A percentile compares a stretch with the other conserved stretches of the same genome.
Conservation (phyloP, 73 alveolate genomes). For the Stentor roeselii region DNA sequence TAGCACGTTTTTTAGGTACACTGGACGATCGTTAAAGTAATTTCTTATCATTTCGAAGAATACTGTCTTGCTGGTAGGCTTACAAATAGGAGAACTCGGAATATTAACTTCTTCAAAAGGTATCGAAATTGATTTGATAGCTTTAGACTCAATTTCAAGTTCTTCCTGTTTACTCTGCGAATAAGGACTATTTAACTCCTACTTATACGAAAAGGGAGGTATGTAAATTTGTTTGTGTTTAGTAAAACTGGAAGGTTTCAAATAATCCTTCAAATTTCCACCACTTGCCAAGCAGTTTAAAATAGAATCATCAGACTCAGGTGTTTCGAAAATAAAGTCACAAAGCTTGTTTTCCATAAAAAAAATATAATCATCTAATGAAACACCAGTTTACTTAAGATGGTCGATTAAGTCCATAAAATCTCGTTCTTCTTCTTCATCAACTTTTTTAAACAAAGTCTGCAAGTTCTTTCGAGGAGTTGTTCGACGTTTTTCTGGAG, state of each 20-base stretch:
- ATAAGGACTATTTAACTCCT: not conserved
- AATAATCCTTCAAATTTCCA: not conserved
- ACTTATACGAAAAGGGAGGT: constrained; percentile 14
- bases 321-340: not conserved
- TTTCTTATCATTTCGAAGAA: not conserved
- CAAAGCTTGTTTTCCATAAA: not conserved
- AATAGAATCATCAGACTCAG: not conserved
- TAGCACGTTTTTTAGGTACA: constrained; percentile 1
- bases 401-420: too few species aligned
- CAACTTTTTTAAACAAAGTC: too few species aligned
- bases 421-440: too few species aligned
- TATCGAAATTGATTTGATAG: constrained; percentile 19
- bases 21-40: constrained; percentile 5
- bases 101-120: constrained; percentile 13
- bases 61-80: not conserved
- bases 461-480: too few species aligned
- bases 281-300: not conserved
- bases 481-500: too few species aligned
- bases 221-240: not conserved
- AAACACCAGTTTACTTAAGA: too few species aligned
- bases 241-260: not conserved
- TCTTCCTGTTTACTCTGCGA: not conserved
- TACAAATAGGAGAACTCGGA: not conserved
- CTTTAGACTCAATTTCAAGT: not conserved
- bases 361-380: too few species aligned